Evolutionary conservation across 2,329 filamentous ascomycete species (phyloP).

Genomic region (Phaeosphaeria sp.): DNA sequence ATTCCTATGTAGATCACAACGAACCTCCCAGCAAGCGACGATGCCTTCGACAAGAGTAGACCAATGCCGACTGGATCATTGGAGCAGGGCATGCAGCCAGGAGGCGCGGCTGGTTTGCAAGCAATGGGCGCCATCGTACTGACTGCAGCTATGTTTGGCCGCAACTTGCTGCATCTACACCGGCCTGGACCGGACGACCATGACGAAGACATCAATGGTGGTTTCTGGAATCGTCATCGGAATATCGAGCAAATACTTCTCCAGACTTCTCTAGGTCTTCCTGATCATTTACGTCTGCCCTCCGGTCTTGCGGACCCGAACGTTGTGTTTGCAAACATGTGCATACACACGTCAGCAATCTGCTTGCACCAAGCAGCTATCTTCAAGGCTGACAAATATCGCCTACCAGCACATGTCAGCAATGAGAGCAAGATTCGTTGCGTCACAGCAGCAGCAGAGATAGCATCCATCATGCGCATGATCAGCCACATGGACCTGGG

Average conservation of each 20-base stretch:
- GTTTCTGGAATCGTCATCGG: conserved; percentile 94
- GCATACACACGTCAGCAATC: conserved; percentile 93
- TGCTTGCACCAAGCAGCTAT: conserved; percentile 98
- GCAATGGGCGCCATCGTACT: conserved; percentile 81
- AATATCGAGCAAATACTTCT: conserved; percentile 88
- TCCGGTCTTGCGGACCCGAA: conserved; percentile 78
- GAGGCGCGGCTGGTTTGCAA: conserved; percentile 76
- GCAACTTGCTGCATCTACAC: conserved; percentile 89
- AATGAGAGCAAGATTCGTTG: conserved; percentile 92
- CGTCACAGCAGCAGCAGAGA: conserved; percentile 90
- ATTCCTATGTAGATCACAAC: conserved; percentile 69
- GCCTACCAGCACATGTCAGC: conserved; percentile 75
- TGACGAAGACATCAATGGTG: conserved; percentile 86
- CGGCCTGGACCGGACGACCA: conserved; percentile 81
- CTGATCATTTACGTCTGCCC: conserved; percentile 79
- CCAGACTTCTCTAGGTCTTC: conserved; percentile 84
- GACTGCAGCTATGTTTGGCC: conserved; percentile 88
- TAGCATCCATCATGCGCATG: conserved; percentile 93
- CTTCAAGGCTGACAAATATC: conserved; percentile 93
- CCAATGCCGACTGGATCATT: conserved; percentile 75
- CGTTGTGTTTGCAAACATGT: conserved; percentile 94
- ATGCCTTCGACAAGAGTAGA: conserved; percentile 81
- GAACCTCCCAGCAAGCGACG: conserved; percentile 81
- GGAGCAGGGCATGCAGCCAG: conserved; percentile 70
- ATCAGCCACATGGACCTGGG: conserved; percentile 89